These are phyloP conservation scores for Hygrophorus russula DNA, from an alignment of 768 basidiomycete species.

Conservation along the genomic window DNA sequence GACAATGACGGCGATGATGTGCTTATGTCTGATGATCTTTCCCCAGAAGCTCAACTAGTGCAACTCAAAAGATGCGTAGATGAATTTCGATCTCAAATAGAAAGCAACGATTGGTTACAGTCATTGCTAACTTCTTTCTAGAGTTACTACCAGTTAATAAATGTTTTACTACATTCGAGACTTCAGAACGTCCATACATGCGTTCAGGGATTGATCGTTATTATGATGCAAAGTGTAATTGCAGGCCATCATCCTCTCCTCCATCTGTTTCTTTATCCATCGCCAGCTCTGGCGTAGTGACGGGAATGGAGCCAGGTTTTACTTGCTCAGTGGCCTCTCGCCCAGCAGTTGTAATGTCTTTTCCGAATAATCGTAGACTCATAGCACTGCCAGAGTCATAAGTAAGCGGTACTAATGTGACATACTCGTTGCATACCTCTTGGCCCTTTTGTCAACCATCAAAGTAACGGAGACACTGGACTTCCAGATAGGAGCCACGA, in stretches of 20 bases:
- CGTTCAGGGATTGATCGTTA: no score
- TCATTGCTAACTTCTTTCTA: constrained; percentile 36
- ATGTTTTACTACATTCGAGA: no score
- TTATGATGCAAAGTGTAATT: no score
- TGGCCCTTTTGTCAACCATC: constrained; percentile 96
- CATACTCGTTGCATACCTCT: constrained; percentile 45
- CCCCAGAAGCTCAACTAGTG: constrained; percentile 33
- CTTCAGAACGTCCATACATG: no score
- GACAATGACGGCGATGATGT: constrained; percentile 41
- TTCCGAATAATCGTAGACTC: constrained; percentile 74
- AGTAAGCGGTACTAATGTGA: background rate
- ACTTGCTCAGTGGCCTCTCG: constrained; percentile 17
- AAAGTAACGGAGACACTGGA: constrained; percentile 77
- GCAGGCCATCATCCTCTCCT: no score
- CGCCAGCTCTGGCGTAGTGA: no score
- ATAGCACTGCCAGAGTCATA: constrained; percentile 48
- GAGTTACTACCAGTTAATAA: constrained; percentile 1
- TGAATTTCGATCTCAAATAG: constrained; percentile 55
- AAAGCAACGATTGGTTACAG: constrained; percentile 71
- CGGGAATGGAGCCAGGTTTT: background rate
- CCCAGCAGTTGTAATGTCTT: constrained; percentile 55
- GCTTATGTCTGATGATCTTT: constrained; percentile 25
- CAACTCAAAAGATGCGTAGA: constrained; percentile 53
- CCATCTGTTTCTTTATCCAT: no score
- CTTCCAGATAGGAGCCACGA: constrained; percentile 94